phyloP scores from a whole-genome alignment of 1,284 basidiomycete genomes.

The Abortiporus biennis region DNA sequence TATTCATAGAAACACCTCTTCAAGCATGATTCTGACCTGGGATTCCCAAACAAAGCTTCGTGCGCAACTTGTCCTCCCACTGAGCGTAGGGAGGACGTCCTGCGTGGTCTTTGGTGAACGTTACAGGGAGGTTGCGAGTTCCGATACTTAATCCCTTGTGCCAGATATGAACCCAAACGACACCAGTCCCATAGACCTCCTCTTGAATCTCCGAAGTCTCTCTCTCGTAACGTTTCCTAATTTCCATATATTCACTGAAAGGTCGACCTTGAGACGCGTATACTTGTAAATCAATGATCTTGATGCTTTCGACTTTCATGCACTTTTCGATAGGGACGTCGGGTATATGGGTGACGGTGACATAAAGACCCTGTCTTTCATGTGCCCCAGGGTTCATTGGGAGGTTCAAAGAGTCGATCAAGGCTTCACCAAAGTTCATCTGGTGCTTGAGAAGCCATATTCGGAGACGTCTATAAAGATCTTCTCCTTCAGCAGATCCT shows the following conservation, averaged over 20 bases:
- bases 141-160: too few species aligned
- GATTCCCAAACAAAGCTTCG: too few species aligned
- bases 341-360: background rate
- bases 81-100: too few species aligned
- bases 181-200: background rate
- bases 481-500: too few species aligned
- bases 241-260: background rate
- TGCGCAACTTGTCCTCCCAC: too few species aligned
- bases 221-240: background rate
- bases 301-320: background rate
- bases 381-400: background rate
- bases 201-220: background rate
- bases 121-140: too few species aligned
- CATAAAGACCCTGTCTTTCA: background rate
- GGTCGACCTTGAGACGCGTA: background rate
- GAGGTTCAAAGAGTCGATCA: background rate
- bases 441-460: background rate
- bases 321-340: background rate
- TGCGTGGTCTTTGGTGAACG: too few species aligned
- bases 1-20: too few species aligned
- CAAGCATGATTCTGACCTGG: too few species aligned
- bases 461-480: background rate
- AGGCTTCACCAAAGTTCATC: background rate
- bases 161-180: too few species aligned
- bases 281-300: background rate